Percentiles rank a stretch among this genome's conserved stretches.
These are phyloP conservation scores for Coffea humblotiana DNA, from an alignment of 305 asterid species.

Conservation along the genomic window DNA sequence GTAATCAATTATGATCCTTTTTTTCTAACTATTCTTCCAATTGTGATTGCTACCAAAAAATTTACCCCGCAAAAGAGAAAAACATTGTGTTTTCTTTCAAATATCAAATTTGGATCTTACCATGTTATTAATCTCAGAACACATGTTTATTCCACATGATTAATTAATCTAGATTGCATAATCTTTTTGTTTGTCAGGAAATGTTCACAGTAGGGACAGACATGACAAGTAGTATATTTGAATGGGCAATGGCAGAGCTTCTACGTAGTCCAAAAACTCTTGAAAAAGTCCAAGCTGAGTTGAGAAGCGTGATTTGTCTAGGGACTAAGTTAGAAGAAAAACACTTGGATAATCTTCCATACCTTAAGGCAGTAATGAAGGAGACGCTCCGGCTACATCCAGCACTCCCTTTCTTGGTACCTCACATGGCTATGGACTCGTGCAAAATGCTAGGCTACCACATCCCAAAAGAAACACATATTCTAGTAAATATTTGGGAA, in stretches of 20 bases:
- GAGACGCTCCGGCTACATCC: constrained; percentile 76
- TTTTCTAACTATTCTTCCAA: not conserved
- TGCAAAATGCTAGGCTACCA: constrained; percentile 48
- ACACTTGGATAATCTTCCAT: constrained; percentile 49
- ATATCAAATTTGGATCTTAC: not conserved
- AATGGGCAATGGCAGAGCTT: constrained; percentile 88
- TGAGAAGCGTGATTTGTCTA: constrained; percentile 28
- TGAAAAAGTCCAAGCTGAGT: constrained; percentile 44
- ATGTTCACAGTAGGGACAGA: constrained; percentile 80
- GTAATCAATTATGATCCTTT: not conserved
- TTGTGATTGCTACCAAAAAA: not conserved
- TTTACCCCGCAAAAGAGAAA: too few species aligned
- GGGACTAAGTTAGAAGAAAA: constrained; percentile 36
- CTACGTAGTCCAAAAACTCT: constrained; percentile 50
- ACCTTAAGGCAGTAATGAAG: constrained; percentile 63
- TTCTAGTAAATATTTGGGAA: constrained; percentile 69
- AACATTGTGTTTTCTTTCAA: not conserved
- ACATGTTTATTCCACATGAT: too few species aligned
- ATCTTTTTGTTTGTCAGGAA: constrained; percentile 36
- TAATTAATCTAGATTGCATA: not conserved
- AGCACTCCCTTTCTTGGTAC: constrained; percentile 74
- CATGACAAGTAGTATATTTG: constrained; percentile 71
- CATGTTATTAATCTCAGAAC: not conserved
- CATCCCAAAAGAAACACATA: constrained; percentile 69
- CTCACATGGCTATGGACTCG: constrained; percentile 63